Evolutionary conservation across 805 yeast genomes (phyloP).

Genomic region (Ogataea zsoltii): DNA sequence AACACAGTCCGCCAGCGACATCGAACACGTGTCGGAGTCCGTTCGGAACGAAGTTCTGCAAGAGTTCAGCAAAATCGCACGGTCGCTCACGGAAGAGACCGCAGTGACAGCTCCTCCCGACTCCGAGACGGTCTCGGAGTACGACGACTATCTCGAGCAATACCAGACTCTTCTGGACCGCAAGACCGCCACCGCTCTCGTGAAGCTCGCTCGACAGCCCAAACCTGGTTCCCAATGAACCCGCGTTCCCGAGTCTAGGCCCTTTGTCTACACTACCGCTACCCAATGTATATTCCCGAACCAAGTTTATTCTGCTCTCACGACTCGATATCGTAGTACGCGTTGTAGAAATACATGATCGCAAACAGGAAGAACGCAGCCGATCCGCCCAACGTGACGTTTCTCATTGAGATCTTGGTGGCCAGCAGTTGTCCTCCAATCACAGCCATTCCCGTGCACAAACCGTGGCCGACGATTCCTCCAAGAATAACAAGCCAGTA

Average conservation of each 20-base stretch:
- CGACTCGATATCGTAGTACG: constrained; percentile 37
- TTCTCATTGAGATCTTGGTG: constrained; percentile 84
- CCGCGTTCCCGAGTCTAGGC: no score
- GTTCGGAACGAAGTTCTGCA: constrained; percentile 1
- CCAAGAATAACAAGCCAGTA: constrained; percentile 89
- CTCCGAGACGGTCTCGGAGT: neutral
- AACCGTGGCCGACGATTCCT: constrained; percentile 83
- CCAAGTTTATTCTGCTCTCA: constrained; percentile 5
- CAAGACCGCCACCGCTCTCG: neutral
- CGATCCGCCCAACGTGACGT: constrained; percentile 90
- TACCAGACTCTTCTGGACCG: neutral
- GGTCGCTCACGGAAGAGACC: neutral
- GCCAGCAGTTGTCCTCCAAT: constrained; percentile 91
- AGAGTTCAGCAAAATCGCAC: neutral
- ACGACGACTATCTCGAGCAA: neutral
- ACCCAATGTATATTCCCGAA: constrained; percentile 1
- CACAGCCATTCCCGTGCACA: constrained; percentile 90
- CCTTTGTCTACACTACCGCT: neutral
- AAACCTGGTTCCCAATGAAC: no score
- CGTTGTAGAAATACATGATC: constrained; percentile 74
- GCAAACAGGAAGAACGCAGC: constrained; percentile 83
- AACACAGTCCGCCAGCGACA: neutral
- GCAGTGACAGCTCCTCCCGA: neutral
- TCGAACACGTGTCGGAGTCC: neutral
- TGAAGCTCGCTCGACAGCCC: neutral